phyloP scores from a whole-genome alignment of 2,329 filamentous ascomycete species.

The Alternaria brassicicola region DNA sequence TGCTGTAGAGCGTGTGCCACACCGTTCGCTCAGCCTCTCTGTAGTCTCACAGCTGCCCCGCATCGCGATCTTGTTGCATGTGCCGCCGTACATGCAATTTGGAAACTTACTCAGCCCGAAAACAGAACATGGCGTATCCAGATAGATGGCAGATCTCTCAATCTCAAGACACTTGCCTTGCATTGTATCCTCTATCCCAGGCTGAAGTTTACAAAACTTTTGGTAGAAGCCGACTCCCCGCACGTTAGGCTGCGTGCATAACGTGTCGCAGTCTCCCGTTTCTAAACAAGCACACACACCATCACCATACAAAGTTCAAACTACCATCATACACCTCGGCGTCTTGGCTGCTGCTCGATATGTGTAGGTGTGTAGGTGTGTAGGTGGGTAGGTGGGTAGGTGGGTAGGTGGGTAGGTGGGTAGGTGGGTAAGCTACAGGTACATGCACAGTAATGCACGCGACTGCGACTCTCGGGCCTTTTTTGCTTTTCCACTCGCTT shows the following conservation, averaged over 20 bases:
- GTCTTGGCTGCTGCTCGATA: neutral
- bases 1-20: neutral
- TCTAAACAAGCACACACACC: slow-evolving; percentile 6
- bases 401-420: no score
- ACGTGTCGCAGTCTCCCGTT: slow-evolving; percentile 3
- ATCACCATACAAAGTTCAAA: slow-evolving; percentile 2
- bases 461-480: neutral
- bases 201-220: neutral
- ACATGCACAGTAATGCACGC: neutral
- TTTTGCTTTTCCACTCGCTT: slow-evolving; percentile 2
- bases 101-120: neutral
- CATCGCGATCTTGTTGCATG: neutral
- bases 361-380: slow-evolving; percentile 1
- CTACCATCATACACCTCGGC: slow-evolving; percentile 4
- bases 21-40: neutral
- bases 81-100: neutral
- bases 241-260: slow-evolving; percentile 2
- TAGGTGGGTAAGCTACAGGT: neutral
- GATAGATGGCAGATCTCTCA: neutral
- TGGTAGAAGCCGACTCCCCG: neutral
- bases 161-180: neutral
- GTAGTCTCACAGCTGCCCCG: neutral
- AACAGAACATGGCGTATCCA: neutral
- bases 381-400: no score
- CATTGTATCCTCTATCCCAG: neutral